phyloP scores from a whole-genome alignment of 345 rosid genomes.

The Gossypium australe region DNA sequence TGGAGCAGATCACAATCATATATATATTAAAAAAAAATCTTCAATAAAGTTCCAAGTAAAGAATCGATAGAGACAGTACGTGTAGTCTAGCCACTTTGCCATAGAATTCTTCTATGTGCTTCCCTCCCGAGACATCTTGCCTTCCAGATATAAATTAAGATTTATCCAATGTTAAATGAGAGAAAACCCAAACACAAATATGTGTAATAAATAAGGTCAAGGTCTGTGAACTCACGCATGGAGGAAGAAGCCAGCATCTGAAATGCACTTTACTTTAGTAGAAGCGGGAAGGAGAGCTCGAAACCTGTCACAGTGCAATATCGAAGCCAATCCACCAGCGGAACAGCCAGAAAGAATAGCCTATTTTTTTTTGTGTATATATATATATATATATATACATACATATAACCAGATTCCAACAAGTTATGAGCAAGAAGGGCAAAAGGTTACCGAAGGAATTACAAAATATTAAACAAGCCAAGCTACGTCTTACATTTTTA shows the following conservation, averaged over 20 bases:
- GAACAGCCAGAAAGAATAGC: slow-evolving; percentile 95
- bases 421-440: not conserved
- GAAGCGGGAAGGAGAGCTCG: slow-evolving; percentile 52
- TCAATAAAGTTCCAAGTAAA: not conserved
- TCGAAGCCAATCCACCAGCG: slow-evolving; percentile 89
- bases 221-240: slow-evolving; percentile 45
- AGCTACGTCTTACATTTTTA: slow-evolving; percentile 45
- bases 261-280: slow-evolving; percentile 79
- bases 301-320: slow-evolving; percentile 80
- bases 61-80: slow-evolving; percentile 27
- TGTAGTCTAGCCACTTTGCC: slow-evolving; percentile 66
- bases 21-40: not conserved
- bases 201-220: not conserved
- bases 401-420: not conserved
- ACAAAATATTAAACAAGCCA: not conserved
- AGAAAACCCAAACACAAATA: not conserved
- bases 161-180: slow-evolving; percentile 8
- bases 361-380: slow-evolving; percentile 22
- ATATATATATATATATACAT: not conserved
- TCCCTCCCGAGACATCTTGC: slow-evolving; percentile 66
- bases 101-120: slow-evolving; percentile 52
- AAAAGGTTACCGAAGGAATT: not conserved
- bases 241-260: slow-evolving; percentile 92
- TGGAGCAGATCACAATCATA: not conserved
- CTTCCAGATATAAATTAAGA: slow-evolving; percentile 30